Conservation (phyloP, 441 rosid genomes). For the Eruca vesicaria region DNA sequence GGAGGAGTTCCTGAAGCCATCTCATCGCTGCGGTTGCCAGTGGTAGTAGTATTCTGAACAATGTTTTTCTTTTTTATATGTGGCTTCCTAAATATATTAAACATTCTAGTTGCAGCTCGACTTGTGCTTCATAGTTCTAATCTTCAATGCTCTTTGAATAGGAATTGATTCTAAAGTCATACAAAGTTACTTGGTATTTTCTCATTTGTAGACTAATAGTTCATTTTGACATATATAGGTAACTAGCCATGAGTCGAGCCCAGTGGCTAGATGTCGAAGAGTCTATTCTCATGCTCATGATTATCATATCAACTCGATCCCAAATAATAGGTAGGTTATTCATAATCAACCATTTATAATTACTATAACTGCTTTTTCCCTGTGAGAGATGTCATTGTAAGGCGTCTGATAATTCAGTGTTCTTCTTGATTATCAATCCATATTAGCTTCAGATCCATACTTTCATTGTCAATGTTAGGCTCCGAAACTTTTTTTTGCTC, state of each 20-base stretch:
- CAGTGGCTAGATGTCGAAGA: slow-evolving; percentile 91
- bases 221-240: slow-evolving; percentile 46
- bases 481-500: background rate
- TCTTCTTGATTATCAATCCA: background rate
- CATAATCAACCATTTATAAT: background rate
- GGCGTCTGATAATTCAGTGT: background rate
- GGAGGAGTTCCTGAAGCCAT: slow-evolving; percentile 44
- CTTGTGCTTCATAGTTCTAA: background rate
- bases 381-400: background rate
- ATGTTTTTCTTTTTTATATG: background rate
- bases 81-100: background rate
- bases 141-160: slow-evolving; percentile 9
- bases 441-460: background rate
- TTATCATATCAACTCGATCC: slow-evolving; percentile 97
- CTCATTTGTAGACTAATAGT: slow-evolving; percentile 24
- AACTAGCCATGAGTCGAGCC: slow-evolving; percentile 78
- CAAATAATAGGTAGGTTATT: slow-evolving; percentile 74
- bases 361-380: background rate
- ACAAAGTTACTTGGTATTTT: background rate
- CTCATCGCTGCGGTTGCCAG: slow-evolving; percentile 80
- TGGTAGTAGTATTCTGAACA: slow-evolving; percentile 67
- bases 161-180: background rate
- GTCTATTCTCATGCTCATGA: slow-evolving; percentile 98
- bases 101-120: background rate
- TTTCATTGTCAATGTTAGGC: slow-evolving; percentile 3